Evolutionary conservation across 805 yeast genomes (phyloP).

Genomic region (Starmerella potacharoeniae): DNA sequence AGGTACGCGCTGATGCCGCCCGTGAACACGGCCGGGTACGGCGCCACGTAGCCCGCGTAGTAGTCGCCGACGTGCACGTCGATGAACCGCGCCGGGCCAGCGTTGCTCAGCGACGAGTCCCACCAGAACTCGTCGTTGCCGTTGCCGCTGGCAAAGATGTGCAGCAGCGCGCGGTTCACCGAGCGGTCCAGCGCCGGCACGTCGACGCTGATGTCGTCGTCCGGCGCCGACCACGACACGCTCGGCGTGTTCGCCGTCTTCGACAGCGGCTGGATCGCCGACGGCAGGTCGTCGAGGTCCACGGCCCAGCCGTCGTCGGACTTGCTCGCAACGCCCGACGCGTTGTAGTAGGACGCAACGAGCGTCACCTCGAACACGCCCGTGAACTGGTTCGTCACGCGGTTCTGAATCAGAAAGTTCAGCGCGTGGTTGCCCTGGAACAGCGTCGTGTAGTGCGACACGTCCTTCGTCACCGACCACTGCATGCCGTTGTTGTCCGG

Average conservation of each 20-base stretch:
- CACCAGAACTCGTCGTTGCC: conserved; percentile 79
- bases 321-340: neutral
- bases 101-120: conserved; percentile 29
- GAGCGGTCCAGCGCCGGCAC: conserved; percentile 15
- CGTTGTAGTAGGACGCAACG: conserved; percentile 39
- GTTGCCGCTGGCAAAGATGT: conserved; percentile 61
- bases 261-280: conserved; percentile 10
- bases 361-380: conserved; percentile 52
- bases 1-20: conserved; percentile 73
- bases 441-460: conserved; percentile 44
- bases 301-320: conserved; percentile 20
- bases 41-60: conserved; percentile 50
- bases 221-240: conserved; percentile 19
- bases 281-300: conserved; percentile 11
- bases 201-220: conserved; percentile 11
- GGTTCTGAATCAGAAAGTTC: conserved; percentile 44
- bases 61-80: conserved; percentile 50
- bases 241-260: conserved; percentile 1
- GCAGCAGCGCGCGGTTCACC: conserved; percentile 37
- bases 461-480: conserved; percentile 52
- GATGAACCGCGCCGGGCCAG: conserved; percentile 38
- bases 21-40: conserved; percentile 64
- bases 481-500: conserved; percentile 46
- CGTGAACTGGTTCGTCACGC: conserved; percentile 37
- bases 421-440: conserved; percentile 31